These are phyloP conservation scores for Septoria petroselini DNA, from an alignment of 2,329 filamentous ascomycete species.

Conservation along the genomic window DNA sequence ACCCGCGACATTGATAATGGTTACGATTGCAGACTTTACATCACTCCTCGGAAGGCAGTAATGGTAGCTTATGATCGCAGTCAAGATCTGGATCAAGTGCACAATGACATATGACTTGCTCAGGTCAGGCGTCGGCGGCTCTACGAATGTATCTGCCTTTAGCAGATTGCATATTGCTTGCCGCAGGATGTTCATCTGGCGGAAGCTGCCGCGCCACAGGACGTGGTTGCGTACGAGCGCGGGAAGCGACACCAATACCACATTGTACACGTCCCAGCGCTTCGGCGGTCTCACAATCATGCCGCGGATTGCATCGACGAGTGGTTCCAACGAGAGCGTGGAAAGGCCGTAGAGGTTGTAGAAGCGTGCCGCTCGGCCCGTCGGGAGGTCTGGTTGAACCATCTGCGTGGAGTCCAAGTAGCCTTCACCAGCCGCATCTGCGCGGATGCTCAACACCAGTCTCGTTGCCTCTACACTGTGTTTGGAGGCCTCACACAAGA, in stretches of 20 bases:
- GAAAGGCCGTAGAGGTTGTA: conserved; percentile 21
- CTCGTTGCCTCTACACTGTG: conserved; percentile 24
- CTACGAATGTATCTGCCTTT: conserved; percentile 70
- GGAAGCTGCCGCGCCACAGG: conserved; percentile 70
- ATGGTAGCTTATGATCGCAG: conserved; percentile 87
- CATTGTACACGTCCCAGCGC: conserved; percentile 61
- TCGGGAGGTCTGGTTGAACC: background rate
- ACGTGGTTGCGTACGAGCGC: conserved; percentile 87
- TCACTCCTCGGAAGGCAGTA: conserved; percentile 77
- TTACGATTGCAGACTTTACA: conserved; percentile 77
- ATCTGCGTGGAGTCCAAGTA: conserved; percentile 19
- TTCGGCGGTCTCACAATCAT: conserved; percentile 18
- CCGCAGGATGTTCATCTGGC: conserved; percentile 72
- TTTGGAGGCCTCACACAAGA: conserved; percentile 23
- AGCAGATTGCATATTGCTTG: conserved; percentile 79
- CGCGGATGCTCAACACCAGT: conserved; percentile 25
- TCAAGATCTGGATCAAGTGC: conserved; percentile 81
- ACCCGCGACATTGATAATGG: conserved; percentile 77
- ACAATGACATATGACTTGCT: conserved; percentile 86
- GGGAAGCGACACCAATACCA: conserved; percentile 78
- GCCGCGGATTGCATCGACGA: conserved; percentile 22
- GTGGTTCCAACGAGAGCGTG: conserved; percentile 18
- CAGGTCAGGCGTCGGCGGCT: conserved; percentile 75
- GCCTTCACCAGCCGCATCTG: conserved; percentile 25
- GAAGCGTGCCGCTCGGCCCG: conserved; percentile 7